Base-by-base conservation (phyloP, 192 early-diverging fungal genomes). In the Backusella tuberculispora region DNA sequence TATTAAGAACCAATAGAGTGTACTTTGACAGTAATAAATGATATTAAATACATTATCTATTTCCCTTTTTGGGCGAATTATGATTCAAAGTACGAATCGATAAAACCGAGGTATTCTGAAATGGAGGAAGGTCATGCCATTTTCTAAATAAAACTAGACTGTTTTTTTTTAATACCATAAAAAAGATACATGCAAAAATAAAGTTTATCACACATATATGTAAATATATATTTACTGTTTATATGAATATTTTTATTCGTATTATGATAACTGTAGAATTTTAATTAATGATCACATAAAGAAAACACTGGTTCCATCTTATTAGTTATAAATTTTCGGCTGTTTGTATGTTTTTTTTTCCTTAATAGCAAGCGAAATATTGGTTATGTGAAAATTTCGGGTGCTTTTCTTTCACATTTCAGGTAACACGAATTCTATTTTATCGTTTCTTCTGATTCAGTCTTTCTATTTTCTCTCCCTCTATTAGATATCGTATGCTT, bases 381-480 rank as follows among this genome's bases (percentile, higher is more conserved):
- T 9, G 50, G 9, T 8, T 24, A 56, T 56, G 19, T 56, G 21
- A 56, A 60, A 60, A 60, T 10, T 26, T 24, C 21, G 7, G 53
- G 1, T 24, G 7, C 26, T 43, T 50, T n/a, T 19, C 48, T 19
- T 50, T 0, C 17, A n/a, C 17, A n/a, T 24, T 26, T 4, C 3
- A 2, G 4, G 53, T 24, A 13, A 56, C 53, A 56, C 21, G 1
- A 9, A 10, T 10, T 53, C n/a, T 53, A 19, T 53, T 53, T 8
- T 53, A 56, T 21, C 21, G 53, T 56, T 56, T 56, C 53, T 56
- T 56, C 53, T 56, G 53, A 60, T 60, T 60, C 26, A 60, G 21
- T 60, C 12, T 60, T 26, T 26, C 19, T 60, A 5, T 53, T 9
- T 19, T 7, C 6, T 8, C 21, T 9, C 24, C 48, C 24, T 56